A percentile compares a stretch with the other conserved stretches of the same genome.
phyloP scores from a whole-genome alignment of 805 yeast species.

The Schwanniomyces vanrijiae region DNA sequence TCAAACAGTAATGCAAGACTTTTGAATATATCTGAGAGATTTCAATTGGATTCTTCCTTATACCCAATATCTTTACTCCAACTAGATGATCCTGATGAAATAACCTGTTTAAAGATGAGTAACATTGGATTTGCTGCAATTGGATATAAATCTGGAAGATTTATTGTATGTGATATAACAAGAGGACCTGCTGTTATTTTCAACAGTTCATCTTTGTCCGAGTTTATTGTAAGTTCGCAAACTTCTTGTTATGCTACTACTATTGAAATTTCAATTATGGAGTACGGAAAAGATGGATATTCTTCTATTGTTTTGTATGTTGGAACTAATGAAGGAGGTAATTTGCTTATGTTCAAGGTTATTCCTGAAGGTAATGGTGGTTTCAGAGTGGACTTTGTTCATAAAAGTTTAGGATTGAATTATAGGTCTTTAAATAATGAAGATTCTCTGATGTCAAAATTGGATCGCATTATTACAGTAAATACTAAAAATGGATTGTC shows the following conservation, averaged over 20 bases:
- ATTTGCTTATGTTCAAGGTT: constrained; percentile 61
- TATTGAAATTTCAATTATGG: constrained; percentile 73
- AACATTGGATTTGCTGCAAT: constrained; percentile 82
- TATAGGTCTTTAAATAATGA: constrained; percentile 30
- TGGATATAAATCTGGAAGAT: constrained; percentile 73
- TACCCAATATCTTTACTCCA: constrained; percentile 32
- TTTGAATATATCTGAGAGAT: constrained; percentile 54
- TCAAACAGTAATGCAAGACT: constrained; percentile 34
- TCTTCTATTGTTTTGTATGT: constrained; percentile 71
- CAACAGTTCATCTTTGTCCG: constrained; percentile 30
- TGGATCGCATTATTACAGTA: constrained; percentile 58
- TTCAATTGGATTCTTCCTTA: constrained; percentile 42
- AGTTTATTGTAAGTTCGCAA: constrained; percentile 30
- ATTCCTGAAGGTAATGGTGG: constrained; percentile 63
- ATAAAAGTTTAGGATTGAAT: constrained; percentile 36
- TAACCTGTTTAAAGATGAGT: constrained; percentile 65
- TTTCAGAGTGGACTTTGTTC: constrained; percentile 55
- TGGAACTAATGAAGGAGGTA: constrained; percentile 76
- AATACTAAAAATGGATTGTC: constrained; percentile 61
- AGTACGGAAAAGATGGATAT: constrained; percentile 62
- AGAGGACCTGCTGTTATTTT: constrained; percentile 73
- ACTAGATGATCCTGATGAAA: constrained; percentile 38
- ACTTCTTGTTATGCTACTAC: constrained; percentile 48
- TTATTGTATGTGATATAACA: constrained; percentile 69
- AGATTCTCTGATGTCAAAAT: constrained; percentile 50